Conservation (phyloP, 2,329 filamentous ascomycete genomes). For the Rhynchosporium secalis region DNA sequence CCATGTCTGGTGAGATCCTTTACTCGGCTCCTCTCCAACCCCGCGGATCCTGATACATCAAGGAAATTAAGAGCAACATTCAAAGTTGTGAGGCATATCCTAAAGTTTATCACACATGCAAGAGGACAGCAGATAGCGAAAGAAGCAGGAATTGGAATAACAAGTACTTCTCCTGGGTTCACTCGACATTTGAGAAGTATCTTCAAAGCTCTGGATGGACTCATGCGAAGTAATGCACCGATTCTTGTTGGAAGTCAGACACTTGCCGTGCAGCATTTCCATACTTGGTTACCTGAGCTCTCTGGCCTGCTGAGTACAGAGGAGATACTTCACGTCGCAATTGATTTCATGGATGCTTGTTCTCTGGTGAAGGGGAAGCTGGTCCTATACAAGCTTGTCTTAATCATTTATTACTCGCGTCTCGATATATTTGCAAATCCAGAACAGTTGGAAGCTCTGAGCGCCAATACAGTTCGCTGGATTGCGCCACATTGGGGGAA, state of each 20-base stretch:
- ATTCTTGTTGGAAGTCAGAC: constrained; percentile 93
- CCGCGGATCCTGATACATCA: constrained; percentile 79
- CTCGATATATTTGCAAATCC: constrained; percentile 78
- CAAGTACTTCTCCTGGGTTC: constrained; percentile 69
- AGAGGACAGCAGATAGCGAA: constrained; percentile 85
- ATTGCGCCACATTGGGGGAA: constrained; percentile 91
- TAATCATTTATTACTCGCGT: constrained; percentile 89
- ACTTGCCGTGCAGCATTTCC: constrained; percentile 91
- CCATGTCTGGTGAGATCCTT: constrained; percentile 86
- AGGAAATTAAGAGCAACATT: constrained; percentile 86
- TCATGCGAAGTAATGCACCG: constrained; percentile 86
- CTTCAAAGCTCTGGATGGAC: constrained; percentile 82
- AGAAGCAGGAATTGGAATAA: constrained; percentile 83
- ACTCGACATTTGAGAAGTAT: constrained; percentile 80
- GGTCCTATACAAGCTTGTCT: constrained; percentile 84
- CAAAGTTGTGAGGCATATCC: constrained; percentile 89
- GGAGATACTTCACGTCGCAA: constrained; percentile 87
- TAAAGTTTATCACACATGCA: constrained; percentile 93
- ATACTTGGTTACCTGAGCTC: constrained; percentile 95
- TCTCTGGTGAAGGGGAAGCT: constrained; percentile 85
- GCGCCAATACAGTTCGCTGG: constrained; percentile 85
- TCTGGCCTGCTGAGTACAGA: constrained; percentile 72
- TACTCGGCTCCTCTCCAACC: constrained; percentile 76
- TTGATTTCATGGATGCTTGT: constrained; percentile 93
- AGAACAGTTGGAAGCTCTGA: constrained; percentile 71